Conservation (phyloP, 345 rosid genomes). For the Jatropha curcas region DNA sequence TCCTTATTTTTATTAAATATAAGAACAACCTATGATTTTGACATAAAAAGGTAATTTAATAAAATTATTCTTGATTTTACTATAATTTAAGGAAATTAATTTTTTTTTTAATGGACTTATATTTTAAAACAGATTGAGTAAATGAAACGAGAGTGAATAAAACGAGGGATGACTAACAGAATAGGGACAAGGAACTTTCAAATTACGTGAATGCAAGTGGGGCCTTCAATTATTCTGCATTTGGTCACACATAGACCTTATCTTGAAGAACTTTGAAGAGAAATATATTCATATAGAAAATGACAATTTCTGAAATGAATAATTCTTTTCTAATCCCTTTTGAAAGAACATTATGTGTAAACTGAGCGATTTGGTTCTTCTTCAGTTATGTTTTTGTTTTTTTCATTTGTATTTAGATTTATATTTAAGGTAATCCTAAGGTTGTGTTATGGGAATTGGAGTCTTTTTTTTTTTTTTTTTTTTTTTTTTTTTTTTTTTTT, state of each 20-base stretch:
- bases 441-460: too few species aligned
- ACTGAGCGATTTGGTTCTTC: neutral
- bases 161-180: neutral
- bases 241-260: neutral
- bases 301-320: neutral
- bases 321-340: slow-evolving; percentile 1
- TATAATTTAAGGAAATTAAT: too few species aligned
- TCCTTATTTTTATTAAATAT: too few species aligned
- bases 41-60: too few species aligned
- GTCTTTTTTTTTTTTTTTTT: neutral
- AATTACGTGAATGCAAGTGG: neutral
- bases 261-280: neutral
- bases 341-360: neutral
- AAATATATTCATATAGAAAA: neutral
- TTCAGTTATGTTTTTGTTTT: neutral
- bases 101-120: too few species aligned
- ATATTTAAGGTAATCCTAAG: too few species aligned
- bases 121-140: too few species aligned
- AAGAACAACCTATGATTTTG: too few species aligned
- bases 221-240: neutral
- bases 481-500: too few species aligned
- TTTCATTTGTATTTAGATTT: neutral
- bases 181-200: neutral
- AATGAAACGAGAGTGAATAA: too few species aligned
- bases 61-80: too few species aligned